A percentile compares a stretch with the other conserved stretches of the same genome.
Conservation (phyloP, 108 stramenopile genomes). For the Nitzschia sp. region DNA sequence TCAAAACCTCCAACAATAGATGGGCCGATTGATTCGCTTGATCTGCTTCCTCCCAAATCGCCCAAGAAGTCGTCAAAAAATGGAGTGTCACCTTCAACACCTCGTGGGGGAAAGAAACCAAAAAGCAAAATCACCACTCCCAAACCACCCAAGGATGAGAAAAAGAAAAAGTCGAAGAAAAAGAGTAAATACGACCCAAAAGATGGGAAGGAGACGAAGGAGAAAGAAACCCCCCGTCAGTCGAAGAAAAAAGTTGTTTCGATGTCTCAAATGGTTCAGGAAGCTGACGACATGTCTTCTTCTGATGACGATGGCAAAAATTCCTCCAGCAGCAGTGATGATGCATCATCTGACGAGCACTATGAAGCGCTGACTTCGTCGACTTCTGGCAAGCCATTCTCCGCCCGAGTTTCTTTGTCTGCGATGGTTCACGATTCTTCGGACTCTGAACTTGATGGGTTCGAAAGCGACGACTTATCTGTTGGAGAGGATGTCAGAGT, state of each 20-base stretch:
- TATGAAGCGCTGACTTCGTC: not conserved
- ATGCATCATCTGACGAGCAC: not conserved
- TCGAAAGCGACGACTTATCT: constrained; percentile 3
- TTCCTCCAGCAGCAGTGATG: not conserved
- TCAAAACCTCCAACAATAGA: not conserved
- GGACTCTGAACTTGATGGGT: not conserved
- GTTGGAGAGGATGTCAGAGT: not conserved
- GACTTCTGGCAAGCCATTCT: not conserved
- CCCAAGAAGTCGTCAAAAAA: not conserved
- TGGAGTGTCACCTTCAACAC: not conserved
- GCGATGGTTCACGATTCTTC: constrained; percentile 22
- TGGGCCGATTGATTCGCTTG: too few relatives aligned
- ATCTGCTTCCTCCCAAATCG: not conserved
- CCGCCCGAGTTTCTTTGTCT: not conserved
- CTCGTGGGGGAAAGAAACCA: not conserved
- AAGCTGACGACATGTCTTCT: not conserved
- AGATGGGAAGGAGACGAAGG: not conserved
- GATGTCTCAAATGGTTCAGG: not conserved
- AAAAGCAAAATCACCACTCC: not conserved
- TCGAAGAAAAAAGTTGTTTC: not conserved
- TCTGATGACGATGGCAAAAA: not conserved
- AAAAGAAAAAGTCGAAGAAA: not conserved
- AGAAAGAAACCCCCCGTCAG: not conserved
- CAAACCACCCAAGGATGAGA: not conserved
- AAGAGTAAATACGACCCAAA: not conserved